Evolutionary conservation across 805 yeast genomes (phyloP), one percentile per base, ranked within the genome.

Genomic region (Starmerella vaccinii): DNA sequence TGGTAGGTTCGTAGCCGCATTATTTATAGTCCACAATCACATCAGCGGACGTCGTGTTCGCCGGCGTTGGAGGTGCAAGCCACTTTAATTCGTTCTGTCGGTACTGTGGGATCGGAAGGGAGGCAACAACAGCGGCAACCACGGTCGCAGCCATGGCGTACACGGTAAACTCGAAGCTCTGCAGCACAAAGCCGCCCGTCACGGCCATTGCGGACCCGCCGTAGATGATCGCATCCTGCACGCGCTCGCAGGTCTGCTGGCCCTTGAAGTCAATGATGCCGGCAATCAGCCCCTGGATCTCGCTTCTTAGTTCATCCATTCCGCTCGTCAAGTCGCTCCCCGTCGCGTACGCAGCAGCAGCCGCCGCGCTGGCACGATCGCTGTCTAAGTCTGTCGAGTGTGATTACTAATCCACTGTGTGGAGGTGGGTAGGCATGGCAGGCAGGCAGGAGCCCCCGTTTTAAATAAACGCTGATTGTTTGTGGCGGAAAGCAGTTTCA

Each of bases 191-290:
- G 22, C 55, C 56, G 15, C 39, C 47, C 3, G 53, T 46, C 10
- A 49, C 49, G 49, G 57, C 50, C 13, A 50, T 23, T 21, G 53
- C 52, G 7, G 49, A 49, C 7, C 63, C 63, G 12, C 18, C 46
- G 29, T 41, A 46, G 12, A 49, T 35, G 24, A 52, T 40, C 2
- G 16, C 23, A 33, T 35, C 23, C 18, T 46, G 46, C 15, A 12
- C 37, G 21, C 12, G 22, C n/a, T 41, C 45, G 23, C 57, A 59
- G 10, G 19, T 34, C 27, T 41, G 43, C 49, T 60, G 63, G 50
- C 63, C 63, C 39, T 52, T 42, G 54, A 59, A 60, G 51, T 60
- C 63, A 16, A 59, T 59, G 27, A 56, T 50, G 10, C 63, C 63
- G 16, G 56, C 55, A 15, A 56, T 46, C 30, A 38, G 45, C 5